These are phyloP conservation scores for Geosmithia morbida DNA, from an alignment of 2,329 filamentous ascomycete genomes.

Conservation along the genomic window DNA sequence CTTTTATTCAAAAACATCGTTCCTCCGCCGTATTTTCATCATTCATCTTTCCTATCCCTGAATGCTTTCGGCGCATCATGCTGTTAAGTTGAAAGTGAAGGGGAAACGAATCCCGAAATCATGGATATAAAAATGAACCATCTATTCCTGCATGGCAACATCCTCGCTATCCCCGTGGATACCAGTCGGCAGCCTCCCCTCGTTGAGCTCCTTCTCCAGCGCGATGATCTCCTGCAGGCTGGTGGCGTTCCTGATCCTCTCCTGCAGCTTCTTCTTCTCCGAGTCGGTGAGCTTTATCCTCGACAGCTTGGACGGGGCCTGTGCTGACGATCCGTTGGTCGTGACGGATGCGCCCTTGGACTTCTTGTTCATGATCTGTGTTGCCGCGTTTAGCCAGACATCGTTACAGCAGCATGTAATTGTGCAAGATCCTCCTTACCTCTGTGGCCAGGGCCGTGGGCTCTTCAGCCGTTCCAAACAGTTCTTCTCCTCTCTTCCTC, in stretches of 20 bases:
- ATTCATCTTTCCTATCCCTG: neutral
- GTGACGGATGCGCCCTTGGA: slow-evolving; percentile 38
- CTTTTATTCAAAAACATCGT: neutral
- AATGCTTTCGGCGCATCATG: neutral
- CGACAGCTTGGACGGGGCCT: slow-evolving; percentile 46
- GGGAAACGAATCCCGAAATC: too few relatives aligned
- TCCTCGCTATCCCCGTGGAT: slow-evolving; percentile 28
- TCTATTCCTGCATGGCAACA: slow-evolving; percentile 42
- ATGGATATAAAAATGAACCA: neutral
- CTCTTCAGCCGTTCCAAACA: slow-evolving; percentile 69
- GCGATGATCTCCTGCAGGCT: slow-evolving; percentile 81
- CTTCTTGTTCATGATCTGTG: slow-evolving; percentile 68
- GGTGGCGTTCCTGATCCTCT: slow-evolving; percentile 77
- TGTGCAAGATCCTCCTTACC: slow-evolving; percentile 20
- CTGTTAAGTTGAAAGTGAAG: neutral
- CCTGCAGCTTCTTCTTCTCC: slow-evolving; percentile 74
- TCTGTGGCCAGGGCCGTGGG: slow-evolving; percentile 70
- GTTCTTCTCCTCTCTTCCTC: slow-evolving; percentile 56
- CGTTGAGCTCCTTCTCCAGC: slow-evolving; percentile 82
- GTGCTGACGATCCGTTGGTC: slow-evolving; percentile 22
- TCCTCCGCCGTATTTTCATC: neutral
- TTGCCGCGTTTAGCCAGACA: neutral
- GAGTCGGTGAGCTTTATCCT: slow-evolving; percentile 75
- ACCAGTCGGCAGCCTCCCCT: slow-evolving; percentile 69
- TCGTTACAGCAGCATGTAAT: neutral